These are phyloP conservation scores for Boletus reticuloceps DNA, from an alignment of 768 basidiomycete species.

Conservation along the genomic window DNA sequence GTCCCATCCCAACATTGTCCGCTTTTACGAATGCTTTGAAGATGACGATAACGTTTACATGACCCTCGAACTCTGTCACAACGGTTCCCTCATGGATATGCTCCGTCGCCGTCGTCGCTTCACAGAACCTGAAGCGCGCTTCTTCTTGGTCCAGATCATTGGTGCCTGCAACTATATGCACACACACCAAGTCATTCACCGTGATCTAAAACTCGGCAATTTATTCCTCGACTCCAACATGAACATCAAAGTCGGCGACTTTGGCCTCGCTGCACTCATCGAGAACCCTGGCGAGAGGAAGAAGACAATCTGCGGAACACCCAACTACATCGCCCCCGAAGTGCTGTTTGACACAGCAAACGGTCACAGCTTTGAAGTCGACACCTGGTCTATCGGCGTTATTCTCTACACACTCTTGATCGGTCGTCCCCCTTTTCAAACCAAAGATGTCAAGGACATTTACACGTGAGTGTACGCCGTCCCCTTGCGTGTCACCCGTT, in stretches of 20 bases:
- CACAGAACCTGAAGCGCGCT: slow-evolving; percentile 89
- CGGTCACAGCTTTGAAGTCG: slow-evolving; percentile 97
- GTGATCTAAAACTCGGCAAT: slow-evolving; percentile 96
- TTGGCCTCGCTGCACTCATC: slow-evolving; percentile 94
- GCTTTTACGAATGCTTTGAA: slow-evolving; percentile 93
- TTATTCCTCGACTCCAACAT: slow-evolving; percentile 87
- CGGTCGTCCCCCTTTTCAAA: slow-evolving; percentile 98
- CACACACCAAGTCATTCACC: slow-evolving; percentile 92
- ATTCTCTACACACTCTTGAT: slow-evolving; percentile 93
- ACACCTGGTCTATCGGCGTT: slow-evolving; percentile 97
- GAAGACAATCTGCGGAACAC: slow-evolving; percentile 99
- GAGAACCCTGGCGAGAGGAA: slow-evolving; percentile 96
- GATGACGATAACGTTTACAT: slow-evolving; percentile 96
- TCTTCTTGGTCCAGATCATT: slow-evolving; percentile 91
- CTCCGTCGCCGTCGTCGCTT: slow-evolving; percentile 83
- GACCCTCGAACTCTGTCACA: slow-evolving; percentile 89
- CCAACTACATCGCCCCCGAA: slow-evolving; percentile 98
- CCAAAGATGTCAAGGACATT: slow-evolving; percentile 95
- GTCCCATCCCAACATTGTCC: slow-evolving; percentile 88
- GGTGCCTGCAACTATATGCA: slow-evolving; percentile 99
- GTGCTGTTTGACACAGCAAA: slow-evolving; percentile 94
- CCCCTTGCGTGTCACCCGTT: not conserved
- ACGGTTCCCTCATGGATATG: slow-evolving; percentile 89
- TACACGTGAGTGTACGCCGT: slow-evolving; percentile 64
- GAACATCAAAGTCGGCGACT: slow-evolving; percentile 97